Conservation (phyloP, 345 rosid species). For the Eucalyptus sp. region DNA sequence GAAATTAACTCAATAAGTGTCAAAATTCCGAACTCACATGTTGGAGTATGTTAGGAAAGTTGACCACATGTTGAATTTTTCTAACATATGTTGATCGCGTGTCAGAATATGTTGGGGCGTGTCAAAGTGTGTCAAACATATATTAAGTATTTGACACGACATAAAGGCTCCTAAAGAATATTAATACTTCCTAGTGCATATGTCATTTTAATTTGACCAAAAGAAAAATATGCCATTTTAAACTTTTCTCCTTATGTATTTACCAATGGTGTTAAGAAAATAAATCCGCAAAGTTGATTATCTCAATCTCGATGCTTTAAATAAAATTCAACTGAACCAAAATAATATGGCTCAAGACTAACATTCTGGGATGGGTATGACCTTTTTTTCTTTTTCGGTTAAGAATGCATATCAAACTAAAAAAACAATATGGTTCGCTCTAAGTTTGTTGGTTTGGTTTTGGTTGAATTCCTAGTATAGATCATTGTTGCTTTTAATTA, state of each 20-base stretch:
- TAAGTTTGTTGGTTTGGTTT: background rate
- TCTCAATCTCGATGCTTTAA: background rate
- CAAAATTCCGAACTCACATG: rapidly evolving
- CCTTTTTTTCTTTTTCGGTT: background rate
- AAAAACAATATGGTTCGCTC: background rate
- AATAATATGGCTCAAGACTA: no score
- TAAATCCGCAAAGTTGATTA: background rate
- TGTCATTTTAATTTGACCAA: background rate
- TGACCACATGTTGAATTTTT: rapidly evolving
- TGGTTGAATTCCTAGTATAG: background rate
- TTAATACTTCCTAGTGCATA: rapidly evolving
- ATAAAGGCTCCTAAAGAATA: rapidly evolving
- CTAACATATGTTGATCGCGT: rapidly evolving
- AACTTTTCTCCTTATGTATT: background rate
- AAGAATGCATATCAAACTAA: background rate
- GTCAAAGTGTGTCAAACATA: rapidly evolving
- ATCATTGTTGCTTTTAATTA: background rate
- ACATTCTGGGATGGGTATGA: background rate
- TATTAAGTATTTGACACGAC: rapidly evolving
- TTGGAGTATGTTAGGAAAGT: rapidly evolving
- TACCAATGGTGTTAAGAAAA: background rate
- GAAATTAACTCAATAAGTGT: rapidly evolving
- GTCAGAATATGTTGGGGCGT: rapidly evolving
- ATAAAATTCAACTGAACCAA: background rate
- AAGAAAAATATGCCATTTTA: background rate